Percentiles rank a stretch among this genome's conserved stretches.
phyloP scores from a whole-genome alignment of 2,329 filamentous ascomycete species.

The Kalmusia sp. region DNA sequence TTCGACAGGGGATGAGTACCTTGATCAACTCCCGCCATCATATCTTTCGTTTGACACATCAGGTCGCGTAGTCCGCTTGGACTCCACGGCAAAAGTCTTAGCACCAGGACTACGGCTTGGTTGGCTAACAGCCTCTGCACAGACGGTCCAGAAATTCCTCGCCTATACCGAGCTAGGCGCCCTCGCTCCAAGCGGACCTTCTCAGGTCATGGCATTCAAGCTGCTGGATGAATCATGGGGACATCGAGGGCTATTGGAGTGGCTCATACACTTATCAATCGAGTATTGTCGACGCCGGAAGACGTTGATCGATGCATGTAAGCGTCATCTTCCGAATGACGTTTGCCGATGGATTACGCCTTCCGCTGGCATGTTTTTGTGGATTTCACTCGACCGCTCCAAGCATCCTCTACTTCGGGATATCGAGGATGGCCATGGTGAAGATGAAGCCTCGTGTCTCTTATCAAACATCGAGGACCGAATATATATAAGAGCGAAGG shows the following conservation, averaged over 20 bases:
- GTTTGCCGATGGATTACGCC: neutral
- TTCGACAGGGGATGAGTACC: conserved; percentile 10
- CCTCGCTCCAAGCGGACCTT: conserved; percentile 28
- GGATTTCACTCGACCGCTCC: neutral
- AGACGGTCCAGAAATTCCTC: conserved; percentile 36
- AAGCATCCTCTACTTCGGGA: neutral
- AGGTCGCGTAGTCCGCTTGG: conserved; percentile 41
- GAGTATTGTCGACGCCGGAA: conserved; percentile 18
- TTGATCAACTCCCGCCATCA: conserved; percentile 25
- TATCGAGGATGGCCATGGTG: neutral
- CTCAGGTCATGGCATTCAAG: conserved; percentile 40
- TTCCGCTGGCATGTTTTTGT: neutral
- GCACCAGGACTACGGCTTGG: conserved; percentile 39
- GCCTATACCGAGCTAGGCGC: conserved; percentile 28
- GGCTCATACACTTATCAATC: conserved; percentile 30
- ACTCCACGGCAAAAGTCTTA: conserved; percentile 42
- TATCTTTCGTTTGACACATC: conserved; percentile 44
- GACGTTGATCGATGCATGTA: neutral
- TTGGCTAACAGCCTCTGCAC: conserved; percentile 37
- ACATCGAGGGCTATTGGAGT: conserved; percentile 36
- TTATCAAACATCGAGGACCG: neutral
- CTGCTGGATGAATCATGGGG: conserved; percentile 41
- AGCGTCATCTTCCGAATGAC: neutral
- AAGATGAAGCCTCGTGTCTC: neutral
- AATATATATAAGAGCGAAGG: neutral